phyloP scores from a whole-genome alignment of 805 yeast genomes.

The Kluyveromyces siamensis region DNA sequence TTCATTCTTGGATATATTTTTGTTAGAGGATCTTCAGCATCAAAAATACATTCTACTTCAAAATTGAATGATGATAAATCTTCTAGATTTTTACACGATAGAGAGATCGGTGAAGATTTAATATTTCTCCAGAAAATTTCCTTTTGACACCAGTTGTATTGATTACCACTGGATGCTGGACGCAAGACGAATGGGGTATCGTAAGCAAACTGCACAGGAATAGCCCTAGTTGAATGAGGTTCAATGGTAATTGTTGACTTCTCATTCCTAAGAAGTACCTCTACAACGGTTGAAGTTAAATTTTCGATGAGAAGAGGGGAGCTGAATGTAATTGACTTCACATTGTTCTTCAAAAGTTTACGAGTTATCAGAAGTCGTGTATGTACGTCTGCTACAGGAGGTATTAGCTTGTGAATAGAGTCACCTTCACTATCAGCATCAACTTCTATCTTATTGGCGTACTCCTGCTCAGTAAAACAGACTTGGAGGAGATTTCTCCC shows the following conservation, averaged over 20 bases:
- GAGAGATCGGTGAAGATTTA: conserved; percentile 38
- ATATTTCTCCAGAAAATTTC: conserved; percentile 58
- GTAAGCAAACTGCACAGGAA: conserved; percentile 68
- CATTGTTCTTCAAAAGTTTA: conserved; percentile 59
- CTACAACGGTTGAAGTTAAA: conserved; percentile 38
- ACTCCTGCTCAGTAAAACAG: conserved; percentile 46
- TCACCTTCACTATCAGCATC: conserved; percentile 81
- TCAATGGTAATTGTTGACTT: conserved; percentile 33
- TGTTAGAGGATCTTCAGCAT: conserved; percentile 60
- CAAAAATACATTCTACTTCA: conserved; percentile 61
- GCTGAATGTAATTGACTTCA: conserved; percentile 67
- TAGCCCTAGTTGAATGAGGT: conserved; percentile 50
- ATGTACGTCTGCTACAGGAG: conserved; percentile 55
- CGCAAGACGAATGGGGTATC: conserved; percentile 46
- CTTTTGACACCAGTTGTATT: conserved; percentile 62
- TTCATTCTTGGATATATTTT: conserved; percentile 78
- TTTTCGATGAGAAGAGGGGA: conserved; percentile 70
- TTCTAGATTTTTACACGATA: conserved; percentile 47
- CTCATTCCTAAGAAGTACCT: conserved; percentile 15
- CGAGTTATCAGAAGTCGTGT: conserved; percentile 69
- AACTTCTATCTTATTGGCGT: conserved; percentile 44
- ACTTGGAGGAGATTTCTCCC: conserved; percentile 57
- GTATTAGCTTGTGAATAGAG: conserved; percentile 56
- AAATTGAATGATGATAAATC: conserved; percentile 49
- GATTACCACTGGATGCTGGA: conserved; percentile 44